Conservation (phyloP, 176 grass and related monocot species). For the Carex kokanica region DNA sequence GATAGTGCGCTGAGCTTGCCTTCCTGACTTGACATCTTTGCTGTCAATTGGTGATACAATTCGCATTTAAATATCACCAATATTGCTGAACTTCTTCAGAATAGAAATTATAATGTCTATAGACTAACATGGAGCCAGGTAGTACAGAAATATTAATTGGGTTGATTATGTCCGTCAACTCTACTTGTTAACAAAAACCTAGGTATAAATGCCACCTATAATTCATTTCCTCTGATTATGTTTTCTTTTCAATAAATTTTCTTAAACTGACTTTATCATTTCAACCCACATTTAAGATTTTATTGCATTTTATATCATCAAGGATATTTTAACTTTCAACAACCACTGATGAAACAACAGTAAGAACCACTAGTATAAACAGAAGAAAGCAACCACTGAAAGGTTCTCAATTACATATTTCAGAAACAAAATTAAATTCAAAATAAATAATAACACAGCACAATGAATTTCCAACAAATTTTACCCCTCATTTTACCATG, state of each 20-base stretch:
- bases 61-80: neutral
- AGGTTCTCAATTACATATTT: neutral
- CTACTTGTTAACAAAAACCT: neutral
- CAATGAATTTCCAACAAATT: neutral
- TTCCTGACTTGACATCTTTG: too few species aligned
- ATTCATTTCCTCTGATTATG: neutral
- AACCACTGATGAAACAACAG: neutral
- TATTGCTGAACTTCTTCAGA: neutral
- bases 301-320: neutral
- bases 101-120: too few species aligned
- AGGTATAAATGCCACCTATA: neutral
- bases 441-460: neutral
- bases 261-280: neutral
- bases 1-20: too few species aligned
- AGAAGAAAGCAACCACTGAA: neutral
- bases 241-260: neutral
- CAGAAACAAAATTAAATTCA: neutral
- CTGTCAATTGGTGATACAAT: neutral
- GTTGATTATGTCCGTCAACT: neutral
- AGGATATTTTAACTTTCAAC: neutral
- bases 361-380: neutral
- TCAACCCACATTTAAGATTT: neutral
- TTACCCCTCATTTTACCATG: neutral
- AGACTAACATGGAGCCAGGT: too few species aligned
- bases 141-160: neutral